Conservation (phyloP, 495 filamentous ascomycete species). For the Penicillium dipodomyicola region DNA sequence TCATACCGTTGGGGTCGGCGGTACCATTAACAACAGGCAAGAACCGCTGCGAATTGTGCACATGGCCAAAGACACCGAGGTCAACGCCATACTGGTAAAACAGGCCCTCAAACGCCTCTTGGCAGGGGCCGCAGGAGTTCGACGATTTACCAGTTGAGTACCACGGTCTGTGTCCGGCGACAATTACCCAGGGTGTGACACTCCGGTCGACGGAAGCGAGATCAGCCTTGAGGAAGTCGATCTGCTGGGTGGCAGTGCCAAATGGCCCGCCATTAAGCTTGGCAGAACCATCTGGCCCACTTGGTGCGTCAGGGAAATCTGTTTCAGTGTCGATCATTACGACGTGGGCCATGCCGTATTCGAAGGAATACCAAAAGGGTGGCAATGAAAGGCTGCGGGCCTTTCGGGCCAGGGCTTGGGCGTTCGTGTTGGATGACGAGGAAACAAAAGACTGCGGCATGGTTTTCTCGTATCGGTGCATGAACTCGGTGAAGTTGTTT, state of each 20-base stretch:
- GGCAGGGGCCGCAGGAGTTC: slow-evolving; percentile 50
- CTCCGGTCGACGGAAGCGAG: slow-evolving; percentile 49
- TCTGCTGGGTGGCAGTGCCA: slow-evolving; percentile 36
- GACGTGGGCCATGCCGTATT: slow-evolving; percentile 59
- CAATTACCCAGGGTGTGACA: slow-evolving; percentile 56
- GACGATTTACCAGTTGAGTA: slow-evolving; percentile 42
- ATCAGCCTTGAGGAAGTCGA: slow-evolving; percentile 46
- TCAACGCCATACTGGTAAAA: slow-evolving; percentile 61
- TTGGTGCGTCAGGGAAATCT: slow-evolving; percentile 46
- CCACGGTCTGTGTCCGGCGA: slow-evolving; percentile 61
- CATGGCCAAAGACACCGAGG: slow-evolving; percentile 59
- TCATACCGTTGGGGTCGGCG: slow-evolving; percentile 46
- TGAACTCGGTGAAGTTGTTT: slow-evolving; percentile 60
- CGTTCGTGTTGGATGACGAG: slow-evolving; percentile 44
- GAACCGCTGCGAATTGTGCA: slow-evolving; percentile 56
- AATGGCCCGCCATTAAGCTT: slow-evolving; percentile 52
- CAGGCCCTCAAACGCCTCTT: slow-evolving; percentile 56
- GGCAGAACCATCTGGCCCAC: slow-evolving; percentile 46
- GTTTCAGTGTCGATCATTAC: slow-evolving; percentile 59
- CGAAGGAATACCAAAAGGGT: slow-evolving; percentile 65
- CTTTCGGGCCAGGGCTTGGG: slow-evolving; percentile 44
- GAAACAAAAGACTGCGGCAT: slow-evolving; percentile 52
- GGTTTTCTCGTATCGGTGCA: slow-evolving; percentile 51
- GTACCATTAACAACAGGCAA: slow-evolving; percentile 42
- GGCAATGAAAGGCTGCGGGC: slow-evolving; percentile 52